Conservation (phyloP, 2,329 filamentous ascomycete species). For the Monilinia polystroma region DNA sequence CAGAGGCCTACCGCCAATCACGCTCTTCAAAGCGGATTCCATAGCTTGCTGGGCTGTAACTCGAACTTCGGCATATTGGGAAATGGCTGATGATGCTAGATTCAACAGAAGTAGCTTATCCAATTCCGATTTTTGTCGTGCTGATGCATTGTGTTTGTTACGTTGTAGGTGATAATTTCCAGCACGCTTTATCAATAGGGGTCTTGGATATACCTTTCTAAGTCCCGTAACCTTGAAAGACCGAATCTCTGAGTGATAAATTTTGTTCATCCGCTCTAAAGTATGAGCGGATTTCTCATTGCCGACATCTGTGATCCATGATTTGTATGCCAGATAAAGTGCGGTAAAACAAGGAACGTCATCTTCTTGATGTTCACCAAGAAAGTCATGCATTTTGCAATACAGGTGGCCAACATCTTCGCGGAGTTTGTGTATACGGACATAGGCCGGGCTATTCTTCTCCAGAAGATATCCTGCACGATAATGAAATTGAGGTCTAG, state of each 20-base stretch:
- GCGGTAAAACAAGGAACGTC: constrained; percentile 95
- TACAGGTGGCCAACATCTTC: constrained; percentile 77
- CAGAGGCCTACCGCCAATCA: constrained; percentile 82
- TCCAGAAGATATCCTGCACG: constrained; percentile 81
- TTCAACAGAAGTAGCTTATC: constrained; percentile 84
- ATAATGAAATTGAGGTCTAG: constrained; percentile 84
- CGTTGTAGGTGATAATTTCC: constrained; percentile 93
- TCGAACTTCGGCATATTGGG: constrained; percentile 92
- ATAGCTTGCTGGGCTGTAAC: constrained; percentile 87
- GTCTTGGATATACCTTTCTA: constrained; percentile 87
- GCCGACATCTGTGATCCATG: constrained; percentile 97
- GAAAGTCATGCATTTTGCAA: constrained; percentile 80
- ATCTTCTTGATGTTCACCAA: constrained; percentile 83
- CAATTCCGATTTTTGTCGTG: constrained; percentile 83
- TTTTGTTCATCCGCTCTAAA: constrained; percentile 78
- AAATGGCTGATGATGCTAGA: constrained; percentile 84
- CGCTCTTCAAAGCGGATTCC: constrained; percentile 87
- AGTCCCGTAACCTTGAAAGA: constrained; percentile 94
- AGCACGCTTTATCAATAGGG: constrained; percentile 86
- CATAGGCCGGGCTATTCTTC: constrained; percentile 63
- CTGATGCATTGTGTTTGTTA: constrained; percentile 88
- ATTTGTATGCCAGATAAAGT: constrained; percentile 86
- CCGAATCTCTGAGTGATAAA: constrained; percentile 82
- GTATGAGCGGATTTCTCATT: constrained; percentile 94
- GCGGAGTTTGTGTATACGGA: constrained; percentile 75